Conservation (phyloP, 176 grass and related monocot species). For the Cenchrus fungigraminus region DNA sequence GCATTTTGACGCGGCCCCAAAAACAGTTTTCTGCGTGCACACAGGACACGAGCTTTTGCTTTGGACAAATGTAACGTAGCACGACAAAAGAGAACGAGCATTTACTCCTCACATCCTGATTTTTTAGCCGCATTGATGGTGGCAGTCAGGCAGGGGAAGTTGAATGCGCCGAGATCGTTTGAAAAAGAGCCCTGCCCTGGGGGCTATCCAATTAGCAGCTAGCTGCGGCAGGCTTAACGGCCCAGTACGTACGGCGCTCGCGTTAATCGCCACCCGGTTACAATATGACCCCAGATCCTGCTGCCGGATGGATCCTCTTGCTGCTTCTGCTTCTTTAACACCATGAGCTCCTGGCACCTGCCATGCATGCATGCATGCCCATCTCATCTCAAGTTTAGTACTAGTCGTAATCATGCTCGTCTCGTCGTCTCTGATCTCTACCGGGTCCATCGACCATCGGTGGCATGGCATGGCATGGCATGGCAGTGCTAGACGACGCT, state of each 20-base stretch:
- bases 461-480: not conserved
- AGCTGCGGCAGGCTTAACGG: not conserved
- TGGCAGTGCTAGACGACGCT: not conserved
- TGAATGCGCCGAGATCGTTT: not conserved
- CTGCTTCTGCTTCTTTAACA: not conserved
- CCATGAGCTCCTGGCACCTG: not conserved
- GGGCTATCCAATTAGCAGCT: not conserved
- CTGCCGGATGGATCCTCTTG: not conserved
- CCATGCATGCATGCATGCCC: not conserved
- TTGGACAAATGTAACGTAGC: conserved; percentile 7
- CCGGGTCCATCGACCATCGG: not conserved
- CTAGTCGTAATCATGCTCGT: not conserved
- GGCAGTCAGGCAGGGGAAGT: not conserved
- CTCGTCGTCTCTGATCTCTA: not conserved
- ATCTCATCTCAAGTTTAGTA: not conserved
- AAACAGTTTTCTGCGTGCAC: not conserved
- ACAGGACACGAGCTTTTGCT: not conserved
- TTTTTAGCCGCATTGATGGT: not conserved
- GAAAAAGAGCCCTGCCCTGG: not conserved
- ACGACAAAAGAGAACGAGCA: conserved; percentile 43
- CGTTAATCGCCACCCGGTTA: conserved; percentile 1
- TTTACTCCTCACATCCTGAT: not conserved
- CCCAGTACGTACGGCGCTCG: not conserved
- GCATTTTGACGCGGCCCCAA: not conserved
- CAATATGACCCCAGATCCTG: not conserved